Base-by-base conservation (phyloP, 371 early-diverging fungal genomes). In the Dipsacomyces acuminosporus region DNA sequence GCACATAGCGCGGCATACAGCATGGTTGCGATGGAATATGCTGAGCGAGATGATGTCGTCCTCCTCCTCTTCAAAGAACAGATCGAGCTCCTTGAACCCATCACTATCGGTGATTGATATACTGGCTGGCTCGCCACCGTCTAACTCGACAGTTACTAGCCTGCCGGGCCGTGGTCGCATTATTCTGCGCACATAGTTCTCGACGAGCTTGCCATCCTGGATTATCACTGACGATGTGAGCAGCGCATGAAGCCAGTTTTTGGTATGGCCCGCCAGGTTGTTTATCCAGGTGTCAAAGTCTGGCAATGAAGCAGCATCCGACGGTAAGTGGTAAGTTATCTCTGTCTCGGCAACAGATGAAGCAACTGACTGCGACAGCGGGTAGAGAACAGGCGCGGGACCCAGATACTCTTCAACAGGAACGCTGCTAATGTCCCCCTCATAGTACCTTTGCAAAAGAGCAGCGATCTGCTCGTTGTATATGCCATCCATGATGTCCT, bases 381-480 rank as follows among this genome's bases (percentile, higher is more conserved):
- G 0, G 0, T 6, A 22, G 11, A 33, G 30, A 15, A 14, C 23
- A 3, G 71, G 72, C 7, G 79, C 61, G 47, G 83, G 85, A 26
- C 91, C 90, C 45, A 94, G 73, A 64, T 89, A 93, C 63, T 91
- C 93, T 48, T 86, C 84, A 30, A 80, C 70, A 23, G 96, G 94
- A 44, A 96, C 87, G 13, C 51, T 36, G 23, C 65, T 46, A 9
- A 75, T 75, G 38, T 82, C 78, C 40, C 70, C 73, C 59, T 77
- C 77, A 74, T 92, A 91, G 75, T 87, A 89, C 48, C 83, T 80
- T 42, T 80, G 73, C 78, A 87, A 82, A 66, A 92, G 77, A 48
- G 81, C 78, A 13, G 77, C 76, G 55, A 93, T 86, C 51, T 92
- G 91, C 47, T 83, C 84, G 25, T 78, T 61, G 76, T 91, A 88